phyloP scores from a whole-genome alignment of 768 basidiomycete genomes.

The Leccinum sublutescens region DNA sequence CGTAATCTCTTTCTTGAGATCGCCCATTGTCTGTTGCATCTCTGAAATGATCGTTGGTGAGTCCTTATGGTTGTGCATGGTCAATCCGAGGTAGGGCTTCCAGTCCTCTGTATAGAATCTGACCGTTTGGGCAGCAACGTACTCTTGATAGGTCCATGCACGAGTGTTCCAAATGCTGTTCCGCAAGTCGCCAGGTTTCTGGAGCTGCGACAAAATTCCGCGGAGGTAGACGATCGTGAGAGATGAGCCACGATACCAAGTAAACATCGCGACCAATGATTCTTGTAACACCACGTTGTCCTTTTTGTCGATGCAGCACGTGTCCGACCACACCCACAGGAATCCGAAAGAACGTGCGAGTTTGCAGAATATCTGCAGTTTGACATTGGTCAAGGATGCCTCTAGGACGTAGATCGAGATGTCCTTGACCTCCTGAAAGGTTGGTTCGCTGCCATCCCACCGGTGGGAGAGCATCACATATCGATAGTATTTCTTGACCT shows the following conservation, averaged over 20 bases:
- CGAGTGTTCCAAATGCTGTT: background rate
- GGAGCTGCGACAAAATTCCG: background rate
- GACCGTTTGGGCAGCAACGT: background rate
- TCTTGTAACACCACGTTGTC: background rate
- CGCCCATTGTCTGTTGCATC: background rate
- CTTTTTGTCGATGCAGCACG: background rate
- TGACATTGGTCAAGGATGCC: background rate
- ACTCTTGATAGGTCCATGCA: background rate
- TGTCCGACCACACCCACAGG: background rate
- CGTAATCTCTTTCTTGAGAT: background rate
- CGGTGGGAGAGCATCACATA: background rate
- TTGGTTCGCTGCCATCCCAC: background rate
- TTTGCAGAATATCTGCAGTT: background rate
- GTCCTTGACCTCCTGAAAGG: background rate
- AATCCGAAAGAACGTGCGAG: background rate
- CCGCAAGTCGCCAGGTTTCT: background rate
- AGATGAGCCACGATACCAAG: background rate
- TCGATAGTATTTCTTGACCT: background rate
- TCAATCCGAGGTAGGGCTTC: background rate
- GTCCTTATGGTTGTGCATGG: background rate
- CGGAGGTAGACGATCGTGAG: background rate
- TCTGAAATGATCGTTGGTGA: background rate
- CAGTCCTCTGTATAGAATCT: background rate
- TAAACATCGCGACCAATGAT: background rate
- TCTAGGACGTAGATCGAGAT: background rate